Conservation (phyloP, 345 rosid species). For the Lenwebbia sp. region DNA sequence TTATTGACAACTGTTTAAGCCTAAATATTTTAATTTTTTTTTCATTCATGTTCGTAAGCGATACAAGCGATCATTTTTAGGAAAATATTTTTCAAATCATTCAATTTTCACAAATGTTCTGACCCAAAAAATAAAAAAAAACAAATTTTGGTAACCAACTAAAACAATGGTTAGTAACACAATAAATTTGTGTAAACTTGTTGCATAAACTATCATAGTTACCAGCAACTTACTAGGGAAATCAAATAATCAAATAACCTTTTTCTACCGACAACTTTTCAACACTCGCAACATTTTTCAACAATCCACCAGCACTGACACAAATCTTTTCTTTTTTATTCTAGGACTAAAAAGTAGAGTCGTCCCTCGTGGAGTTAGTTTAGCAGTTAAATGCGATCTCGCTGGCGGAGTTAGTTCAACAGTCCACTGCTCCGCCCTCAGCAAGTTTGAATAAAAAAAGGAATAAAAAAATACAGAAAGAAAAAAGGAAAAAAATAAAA, state of each 20-base stretch:
- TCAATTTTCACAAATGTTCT: too few relatives aligned
- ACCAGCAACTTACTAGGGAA: background rate
- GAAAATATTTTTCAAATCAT: too few relatives aligned
- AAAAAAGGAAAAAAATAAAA: too few relatives aligned
- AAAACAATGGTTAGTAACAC: background rate
- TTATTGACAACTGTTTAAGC: too few relatives aligned
- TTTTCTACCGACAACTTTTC: background rate
- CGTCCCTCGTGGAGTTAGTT: background rate
- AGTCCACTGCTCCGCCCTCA: too few relatives aligned
- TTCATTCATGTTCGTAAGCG: too few relatives aligned
- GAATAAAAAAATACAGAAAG: too few relatives aligned
- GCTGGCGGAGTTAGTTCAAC: background rate
- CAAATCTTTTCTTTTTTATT: background rate
- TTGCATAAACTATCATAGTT: background rate
- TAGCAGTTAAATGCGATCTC: background rate
- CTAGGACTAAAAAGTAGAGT: background rate
- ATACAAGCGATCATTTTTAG: too few relatives aligned
- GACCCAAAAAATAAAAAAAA: too few relatives aligned
- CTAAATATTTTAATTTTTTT: too few relatives aligned
- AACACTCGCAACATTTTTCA: background rate
- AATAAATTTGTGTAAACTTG: background rate
- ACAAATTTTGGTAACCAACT: background rate
- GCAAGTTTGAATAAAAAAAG: too few relatives aligned
- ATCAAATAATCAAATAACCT: background rate
- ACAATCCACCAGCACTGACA: background rate